phyloP scores from a whole-genome alignment of 1,139 yeast genomes.

The Suhomyces kunorum region DNA sequence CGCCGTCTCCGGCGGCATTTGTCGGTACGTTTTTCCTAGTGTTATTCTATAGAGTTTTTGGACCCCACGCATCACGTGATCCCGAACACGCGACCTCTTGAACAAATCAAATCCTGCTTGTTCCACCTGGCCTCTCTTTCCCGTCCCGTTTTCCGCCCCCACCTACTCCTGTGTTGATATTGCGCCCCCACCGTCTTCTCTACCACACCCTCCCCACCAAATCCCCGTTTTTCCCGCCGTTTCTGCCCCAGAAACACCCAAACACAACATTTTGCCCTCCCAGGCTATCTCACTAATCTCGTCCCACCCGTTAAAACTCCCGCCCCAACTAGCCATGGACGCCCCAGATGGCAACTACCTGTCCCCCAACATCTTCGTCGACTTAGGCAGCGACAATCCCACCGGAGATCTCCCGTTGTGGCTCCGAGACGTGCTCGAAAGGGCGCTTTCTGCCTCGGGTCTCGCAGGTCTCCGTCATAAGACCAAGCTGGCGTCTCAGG shows the following conservation, averaged over 20 bases:
- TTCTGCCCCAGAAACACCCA: not conserved
- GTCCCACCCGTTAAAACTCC: too few species aligned
- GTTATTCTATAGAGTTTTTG: too few species aligned
- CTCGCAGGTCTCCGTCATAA: slow-evolving; percentile 18
- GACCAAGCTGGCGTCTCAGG: slow-evolving; percentile 40
- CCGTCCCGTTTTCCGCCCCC: not conserved
- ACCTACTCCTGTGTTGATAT: not conserved
- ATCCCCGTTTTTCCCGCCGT: not conserved
- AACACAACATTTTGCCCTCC: not conserved
- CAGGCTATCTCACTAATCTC: too few species aligned
- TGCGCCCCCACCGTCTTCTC: not conserved
- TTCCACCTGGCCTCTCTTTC: too few species aligned
- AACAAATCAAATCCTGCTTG: too few species aligned
- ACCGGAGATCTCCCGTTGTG: slow-evolving; percentile 34
- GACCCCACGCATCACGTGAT: not conserved
- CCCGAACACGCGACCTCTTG: not conserved
- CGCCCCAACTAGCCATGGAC: slow-evolving; percentile 6
- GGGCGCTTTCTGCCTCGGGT: slow-evolving; percentile 38
- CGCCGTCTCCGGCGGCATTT: too few species aligned
- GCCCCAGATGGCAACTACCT: slow-evolving; percentile 14
- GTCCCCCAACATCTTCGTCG: slow-evolving; percentile 27
- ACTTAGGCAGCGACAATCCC: slow-evolving; percentile 32
- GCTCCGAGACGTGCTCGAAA: slow-evolving; percentile 42
- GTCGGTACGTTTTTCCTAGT: too few species aligned
- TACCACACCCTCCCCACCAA: not conserved